phyloP scores from a whole-genome alignment of 306 rosid species.

The Cajanus cajan region DNA sequence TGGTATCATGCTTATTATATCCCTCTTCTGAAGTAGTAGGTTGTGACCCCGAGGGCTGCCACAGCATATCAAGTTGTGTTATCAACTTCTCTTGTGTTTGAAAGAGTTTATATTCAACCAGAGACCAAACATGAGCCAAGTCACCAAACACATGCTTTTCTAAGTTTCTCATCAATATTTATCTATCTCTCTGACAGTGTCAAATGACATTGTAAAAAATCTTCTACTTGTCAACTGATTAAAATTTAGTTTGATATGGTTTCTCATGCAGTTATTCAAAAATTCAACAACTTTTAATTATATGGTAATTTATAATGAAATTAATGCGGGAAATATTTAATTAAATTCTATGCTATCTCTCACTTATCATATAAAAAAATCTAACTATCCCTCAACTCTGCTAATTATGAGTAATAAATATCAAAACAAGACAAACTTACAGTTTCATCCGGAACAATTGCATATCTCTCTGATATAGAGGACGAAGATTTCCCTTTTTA shows the following conservation, averaged over 20 bases:
- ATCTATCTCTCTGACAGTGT: not conserved
- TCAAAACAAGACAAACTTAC: slow-evolving; percentile 56
- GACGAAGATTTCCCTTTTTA: slow-evolving; percentile 69
- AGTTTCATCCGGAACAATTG: slow-evolving; percentile 91
- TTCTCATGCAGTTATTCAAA: too few species aligned
- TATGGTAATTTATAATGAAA: too few species aligned
- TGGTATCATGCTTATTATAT: slow-evolving; percentile 55
- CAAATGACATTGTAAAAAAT: not conserved
- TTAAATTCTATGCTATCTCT: too few species aligned
- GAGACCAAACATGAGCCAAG: slow-evolving; percentile 7
- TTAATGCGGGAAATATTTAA: too few species aligned
- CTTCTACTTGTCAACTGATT: too few species aligned
- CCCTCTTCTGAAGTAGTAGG: slow-evolving; percentile 37
- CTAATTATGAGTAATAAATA: not conserved
- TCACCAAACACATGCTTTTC: slow-evolving; percentile 9
- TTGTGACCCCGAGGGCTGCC: slow-evolving; percentile 56
- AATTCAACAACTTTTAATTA: too few species aligned
- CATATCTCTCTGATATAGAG: slow-evolving; percentile 78
- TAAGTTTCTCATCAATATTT: not conserved
- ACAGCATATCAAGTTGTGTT: slow-evolving; percentile 29
- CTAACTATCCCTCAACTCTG: not conserved
- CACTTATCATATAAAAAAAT: not conserved
- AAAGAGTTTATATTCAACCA: slow-evolving; percentile 1
- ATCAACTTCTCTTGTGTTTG: slow-evolving; percentile 9
- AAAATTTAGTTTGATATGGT: too few species aligned